Evolutionary conservation across 768 basidiomycete genomes (phyloP).

Genomic region (Leucosporidium scottii): DNA sequence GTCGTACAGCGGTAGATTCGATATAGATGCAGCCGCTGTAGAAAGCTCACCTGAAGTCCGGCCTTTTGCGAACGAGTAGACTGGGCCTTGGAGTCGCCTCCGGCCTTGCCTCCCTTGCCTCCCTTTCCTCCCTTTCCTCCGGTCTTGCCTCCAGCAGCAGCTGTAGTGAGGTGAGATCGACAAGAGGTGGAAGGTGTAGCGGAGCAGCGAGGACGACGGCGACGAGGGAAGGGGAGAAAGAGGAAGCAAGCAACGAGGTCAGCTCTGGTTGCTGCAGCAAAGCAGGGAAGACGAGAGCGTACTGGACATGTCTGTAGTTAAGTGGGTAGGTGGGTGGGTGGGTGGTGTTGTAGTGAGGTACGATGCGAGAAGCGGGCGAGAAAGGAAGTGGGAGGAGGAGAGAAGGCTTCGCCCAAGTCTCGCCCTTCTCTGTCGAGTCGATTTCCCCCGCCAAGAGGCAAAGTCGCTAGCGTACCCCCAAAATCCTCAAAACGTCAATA

Average conservation of each 20-base stretch:
- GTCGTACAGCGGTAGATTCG: not conserved
- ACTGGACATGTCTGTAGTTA: too few relatives aligned
- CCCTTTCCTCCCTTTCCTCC: slow-evolving; percentile 43
- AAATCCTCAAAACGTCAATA: too few relatives aligned
- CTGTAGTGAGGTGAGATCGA: not conserved
- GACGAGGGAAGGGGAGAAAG: not conserved
- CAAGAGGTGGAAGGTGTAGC: not conserved
- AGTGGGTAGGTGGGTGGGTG: too few relatives aligned
- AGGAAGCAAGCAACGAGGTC: not conserved
- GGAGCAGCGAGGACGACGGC: not conserved
- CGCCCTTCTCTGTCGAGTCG: too few relatives aligned
- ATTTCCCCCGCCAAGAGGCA: too few relatives aligned
- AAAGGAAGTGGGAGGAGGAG: too few relatives aligned
- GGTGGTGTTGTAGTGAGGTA: too few relatives aligned
- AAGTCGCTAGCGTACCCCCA: too few relatives aligned
- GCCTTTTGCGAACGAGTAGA: slow-evolving; percentile 65
- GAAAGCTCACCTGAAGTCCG: slow-evolving; percentile 64
- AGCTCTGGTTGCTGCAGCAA: not conserved
- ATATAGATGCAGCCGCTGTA: slow-evolving; percentile 14
- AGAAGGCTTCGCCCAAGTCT: too few relatives aligned
- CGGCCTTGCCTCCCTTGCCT: slow-evolving; percentile 42
- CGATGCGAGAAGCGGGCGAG: too few relatives aligned
- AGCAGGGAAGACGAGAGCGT: too few relatives aligned
- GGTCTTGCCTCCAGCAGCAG: slow-evolving; percentile 25
- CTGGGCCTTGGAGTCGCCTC: slow-evolving; percentile 42